phyloP scores from a whole-genome alignment of 1,139 yeast genomes.

The Wickerhamomyces sp. region DNA sequence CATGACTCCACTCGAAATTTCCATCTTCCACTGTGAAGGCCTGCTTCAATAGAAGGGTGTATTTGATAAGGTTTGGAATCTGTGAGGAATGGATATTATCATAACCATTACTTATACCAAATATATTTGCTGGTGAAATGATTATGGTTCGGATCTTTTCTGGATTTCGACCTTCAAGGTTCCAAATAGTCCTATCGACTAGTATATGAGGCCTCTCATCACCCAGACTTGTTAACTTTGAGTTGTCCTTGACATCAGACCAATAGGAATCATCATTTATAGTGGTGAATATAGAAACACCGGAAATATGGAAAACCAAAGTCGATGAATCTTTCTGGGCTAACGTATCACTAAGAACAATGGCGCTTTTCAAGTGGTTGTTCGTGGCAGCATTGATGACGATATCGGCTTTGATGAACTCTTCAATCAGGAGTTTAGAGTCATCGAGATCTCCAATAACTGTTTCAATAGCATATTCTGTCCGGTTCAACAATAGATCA shows the following conservation, averaged over 20 bases:
- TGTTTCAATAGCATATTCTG: constrained; percentile 16
- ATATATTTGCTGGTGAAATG: constrained; percentile 9
- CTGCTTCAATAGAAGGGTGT: constrained; percentile 26
- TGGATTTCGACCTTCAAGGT: constrained; percentile 22
- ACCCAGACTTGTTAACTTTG: constrained; percentile 29
- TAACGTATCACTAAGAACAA: constrained; percentile 13
- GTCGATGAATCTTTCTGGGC: constrained; percentile 25
- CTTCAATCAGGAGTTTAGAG: constrained; percentile 22
- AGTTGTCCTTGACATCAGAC: constrained; percentile 30
- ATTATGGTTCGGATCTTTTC: constrained; percentile 6
- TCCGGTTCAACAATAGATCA: constrained; percentile 21
- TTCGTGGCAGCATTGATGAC: constrained; percentile 36
- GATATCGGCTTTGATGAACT: constrained; percentile 27
- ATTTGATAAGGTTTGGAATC: constrained; percentile 28
- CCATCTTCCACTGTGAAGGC: constrained; percentile 32
- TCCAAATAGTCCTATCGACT: constrained; percentile 33
- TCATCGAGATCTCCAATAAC: constrained; percentile 27
- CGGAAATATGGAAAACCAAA: constrained; percentile 36
- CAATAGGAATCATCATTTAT: constrained; percentile 24
- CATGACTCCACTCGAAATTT: constrained; percentile 33
- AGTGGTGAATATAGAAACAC: constrained; percentile 29
- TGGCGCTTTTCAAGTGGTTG: constrained; percentile 31
- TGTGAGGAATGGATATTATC: constrained; percentile 31
- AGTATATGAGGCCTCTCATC: constrained; percentile 33
- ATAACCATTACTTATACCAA: constrained; percentile 26